Base-by-base conservation (phyloP, 2,329 filamentous ascomycete genomes). In the Cryphonectria parasitica region DNA sequence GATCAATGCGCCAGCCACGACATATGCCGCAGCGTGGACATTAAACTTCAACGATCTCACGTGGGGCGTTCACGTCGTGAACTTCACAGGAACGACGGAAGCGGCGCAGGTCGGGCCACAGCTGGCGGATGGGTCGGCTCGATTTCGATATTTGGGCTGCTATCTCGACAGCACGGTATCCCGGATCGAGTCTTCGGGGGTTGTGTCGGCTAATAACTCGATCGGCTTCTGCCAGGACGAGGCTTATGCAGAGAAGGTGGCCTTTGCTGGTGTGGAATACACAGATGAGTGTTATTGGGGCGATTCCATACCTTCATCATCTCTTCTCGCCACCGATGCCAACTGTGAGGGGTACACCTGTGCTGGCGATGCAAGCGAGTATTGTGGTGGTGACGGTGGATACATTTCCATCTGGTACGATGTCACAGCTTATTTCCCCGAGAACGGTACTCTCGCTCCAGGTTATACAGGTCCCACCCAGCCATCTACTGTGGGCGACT, bases 341-440 rank as follows among this genome's bases (percentile, higher is more conserved):
- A 76, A 77, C 31, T 75, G 74, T 7, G 77, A 76, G 68, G 76
- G 76, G 19, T 79, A 76, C 64, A 72, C 74, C n/a, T 79, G 78
- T 65, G 74, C 73, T 10, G 77, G 77, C 8, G 77, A 79, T 62
- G 61, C 54, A 1, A 76, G 71, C 2, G 76, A 79, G 61, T 76
- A 76, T 17, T 79, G 78, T 66, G 78, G 78, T 69, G 79, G 79
- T 5, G 74, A 78, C 52, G 75, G 76, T 2, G 76, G 74, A 2
- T 80, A 76, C 63, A 73, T 80, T 69, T 80, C 76, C n/a, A 63
- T 78, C 34, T 80, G 77, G 68, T 79, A 78, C 49, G 77, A 80
- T 68, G 71, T 73, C 1, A 76, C 70, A 17, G 76, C 74, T 71
- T 11, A 68, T 72, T 5, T 65, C 2, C 39, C 67, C 34, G n/a